These are phyloP conservation scores for Astragalus glycyphyllos DNA, from an alignment of 306 rosid genomes.

Conservation along the genomic window DNA sequence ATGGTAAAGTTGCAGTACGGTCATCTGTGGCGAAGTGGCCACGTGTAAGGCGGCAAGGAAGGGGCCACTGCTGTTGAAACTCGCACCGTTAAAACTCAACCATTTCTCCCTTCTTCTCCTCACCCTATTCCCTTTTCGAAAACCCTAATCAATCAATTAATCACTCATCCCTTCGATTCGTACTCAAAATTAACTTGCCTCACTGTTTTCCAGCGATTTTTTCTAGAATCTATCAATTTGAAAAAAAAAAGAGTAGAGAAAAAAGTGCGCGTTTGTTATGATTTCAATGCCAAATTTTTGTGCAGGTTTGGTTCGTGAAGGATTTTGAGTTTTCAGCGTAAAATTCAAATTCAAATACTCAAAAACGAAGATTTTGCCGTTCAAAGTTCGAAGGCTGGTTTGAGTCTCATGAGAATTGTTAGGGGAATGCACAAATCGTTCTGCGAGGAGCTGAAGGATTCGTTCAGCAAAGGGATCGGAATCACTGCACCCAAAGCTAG, in stretches of 20 bases:
- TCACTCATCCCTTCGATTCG: neutral
- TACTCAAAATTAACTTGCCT: neutral
- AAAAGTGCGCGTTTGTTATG: conserved; percentile 2
- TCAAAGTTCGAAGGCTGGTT: conserved; percentile 56
- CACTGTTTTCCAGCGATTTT: neutral
- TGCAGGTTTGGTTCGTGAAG: conserved; percentile 60
- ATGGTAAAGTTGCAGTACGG: conserved; percentile 15
- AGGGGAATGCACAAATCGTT: conserved; percentile 96
- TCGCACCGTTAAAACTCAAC: conserved; percentile 35
- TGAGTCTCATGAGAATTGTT: conserved; percentile 95
- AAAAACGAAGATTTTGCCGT: conserved; percentile 61
- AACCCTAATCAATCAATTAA: conserved; percentile 50
- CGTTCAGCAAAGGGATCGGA: conserved; percentile 76
- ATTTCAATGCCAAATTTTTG: conserved; percentile 39
- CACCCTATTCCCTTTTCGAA: neutral
- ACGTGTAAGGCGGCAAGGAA: conserved; percentile 36
- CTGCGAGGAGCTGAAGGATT: conserved; percentile 68
- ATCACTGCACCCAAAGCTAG: conserved; percentile 85
- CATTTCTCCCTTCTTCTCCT: neutral
- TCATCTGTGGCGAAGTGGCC: conserved; percentile 11
- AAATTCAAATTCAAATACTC: conserved; percentile 52
- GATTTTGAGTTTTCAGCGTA: conserved; percentile 42
- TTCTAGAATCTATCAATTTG: neutral
- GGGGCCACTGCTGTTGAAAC: conserved; percentile 34
- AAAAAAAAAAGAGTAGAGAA: neutral